Conservation (phyloP, 371 early-diverging fungal species). For the Mortierella sp. region DNA sequence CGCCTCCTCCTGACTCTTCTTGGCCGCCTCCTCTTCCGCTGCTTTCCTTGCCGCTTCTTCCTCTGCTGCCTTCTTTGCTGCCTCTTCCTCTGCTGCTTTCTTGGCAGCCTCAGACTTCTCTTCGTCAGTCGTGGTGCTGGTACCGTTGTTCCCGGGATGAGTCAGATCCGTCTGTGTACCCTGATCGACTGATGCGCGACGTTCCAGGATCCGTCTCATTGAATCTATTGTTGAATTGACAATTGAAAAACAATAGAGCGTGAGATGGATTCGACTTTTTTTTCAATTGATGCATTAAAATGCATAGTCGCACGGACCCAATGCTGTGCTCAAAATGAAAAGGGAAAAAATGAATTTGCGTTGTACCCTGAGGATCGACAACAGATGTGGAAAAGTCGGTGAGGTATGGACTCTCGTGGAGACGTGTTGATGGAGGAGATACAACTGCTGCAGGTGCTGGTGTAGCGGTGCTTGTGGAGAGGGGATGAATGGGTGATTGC, state of each 20-base stretch:
- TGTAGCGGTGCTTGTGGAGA: background rate
- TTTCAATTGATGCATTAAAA: background rate
- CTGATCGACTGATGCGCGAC: background rate
- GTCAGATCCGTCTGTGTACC: too few relatives aligned
- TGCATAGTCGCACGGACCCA: background rate
- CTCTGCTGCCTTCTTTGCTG: background rate
- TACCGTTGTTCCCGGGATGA: background rate
- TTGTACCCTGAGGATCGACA: background rate
- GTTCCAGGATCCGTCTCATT: background rate
- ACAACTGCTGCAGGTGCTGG: background rate
- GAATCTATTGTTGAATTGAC: background rate
- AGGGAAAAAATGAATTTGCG: background rate
- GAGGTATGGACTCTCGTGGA: background rate
- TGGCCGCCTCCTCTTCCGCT: conserved; percentile 3
- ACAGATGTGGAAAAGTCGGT: background rate
- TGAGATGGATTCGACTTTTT: background rate
- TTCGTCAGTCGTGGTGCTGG: background rate
- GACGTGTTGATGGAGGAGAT: too few relatives aligned
- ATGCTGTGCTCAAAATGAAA: background rate
- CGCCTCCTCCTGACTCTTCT: background rate
- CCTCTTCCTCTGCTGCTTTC: background rate
- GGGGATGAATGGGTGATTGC: background rate
- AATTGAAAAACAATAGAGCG: background rate
- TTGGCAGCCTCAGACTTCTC: background rate
- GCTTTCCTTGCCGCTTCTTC: background rate